Evolutionary conservation across 2,329 filamentous ascomycete genomes (phyloP), one percentile per base, ranked within the genome.

Genomic region (Hirsutella rhossiliensis): DNA sequence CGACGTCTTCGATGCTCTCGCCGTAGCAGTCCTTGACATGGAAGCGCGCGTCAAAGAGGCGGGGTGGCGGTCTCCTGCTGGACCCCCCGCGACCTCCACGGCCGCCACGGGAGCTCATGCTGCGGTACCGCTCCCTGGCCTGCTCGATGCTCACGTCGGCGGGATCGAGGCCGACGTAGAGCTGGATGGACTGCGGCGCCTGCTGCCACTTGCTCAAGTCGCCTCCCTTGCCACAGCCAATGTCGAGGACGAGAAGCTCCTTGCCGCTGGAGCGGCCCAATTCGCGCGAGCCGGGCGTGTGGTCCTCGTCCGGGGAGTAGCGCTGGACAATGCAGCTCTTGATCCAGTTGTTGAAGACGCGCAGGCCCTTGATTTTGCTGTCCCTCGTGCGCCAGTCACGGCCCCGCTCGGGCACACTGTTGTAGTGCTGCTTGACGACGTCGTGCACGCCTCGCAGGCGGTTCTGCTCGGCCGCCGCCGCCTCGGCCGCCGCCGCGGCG

Each of bases 321-420:
- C 95, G 96, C 60, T 97, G 89, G 53, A 98, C 97, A 53, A 97
- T 78, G 41, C 86, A 90, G 59, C 87, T 95, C 72, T 98, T 98
- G 66, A 98, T 78, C 92, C 92, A 98, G 64, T 98, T 98, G 68
- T 98, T 98, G 71, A 95, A 92, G 52, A 84, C 87, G 43, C 92
- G 80, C 43, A 98, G 69, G 1, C 92, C 92, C 66, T 94, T 95
- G 69, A 98, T 98, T 56, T 86, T 84, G 62, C 86, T 94, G 56
- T 94, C 88, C 7, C 87, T 94, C 60, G 84, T 87, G 41, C 92
- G 80, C 90, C 92, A 98, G 57, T 96, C 88, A 43, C 90, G 80
- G 12, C 92, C 92, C 28, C 89, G 79, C 67, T 98, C 85, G 0
- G 90, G 90, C 0, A 97, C 90, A 32, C 85, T 82, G 64, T 98